Evolutionary conservation across 495 filamentous ascomycete genomes (phyloP), one percentile per base, ranked within the genome.

Genomic region (Bacidia gigantensis): DNA sequence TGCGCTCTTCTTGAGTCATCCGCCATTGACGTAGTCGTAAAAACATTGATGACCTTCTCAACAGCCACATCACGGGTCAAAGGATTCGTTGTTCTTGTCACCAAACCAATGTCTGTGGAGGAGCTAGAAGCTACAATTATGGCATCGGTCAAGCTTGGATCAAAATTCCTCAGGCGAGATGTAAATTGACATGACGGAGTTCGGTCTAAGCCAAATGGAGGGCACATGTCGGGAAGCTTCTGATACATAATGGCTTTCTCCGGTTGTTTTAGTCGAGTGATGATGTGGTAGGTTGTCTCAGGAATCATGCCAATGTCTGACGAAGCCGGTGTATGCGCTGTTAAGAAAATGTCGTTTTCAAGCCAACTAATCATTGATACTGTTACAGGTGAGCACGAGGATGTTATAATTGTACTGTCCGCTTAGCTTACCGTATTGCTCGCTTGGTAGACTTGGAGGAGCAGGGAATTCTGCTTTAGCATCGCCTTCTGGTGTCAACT

Each of bases 351-450:
- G 64, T 93, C 67, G 55, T 92, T 94, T 61, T 89, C 85, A 3
- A 97, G 72, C 93, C 93, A 99, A 25, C 72, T 72, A 46, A 97
- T 71, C 11, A 85, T 82, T n/a, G 87, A 86, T 3, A 94, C 87
- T 89, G 59, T 17, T 21, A n/a, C 49, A 18, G 52, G 50, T 62
- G 55, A 65, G 62, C 46, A 17, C 26, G 44, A 44, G 5, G 12
- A 46, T 10, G 12, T n/a, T n/a, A 11, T 0, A 21, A 14, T 26
- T 20, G 24, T 45, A 48, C 25, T 21, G 21, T 22, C 25, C 49
- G 23, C 3, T 14, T 42, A 50, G 64, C 72, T 62, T 71, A 89
- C 86, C 78, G 65, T 88, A 80, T 61, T 81, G 79, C 58, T 81
- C 72, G 5, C 69, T 64, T 43, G 81, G 73, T 7, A 94, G 55